Percentiles rank a stretch among this genome's conserved stretches.
These are phyloP conservation scores for Vaccinium darrowii DNA, from an alignment of 148 eudicot genomes.

Conservation along the genomic window DNA sequence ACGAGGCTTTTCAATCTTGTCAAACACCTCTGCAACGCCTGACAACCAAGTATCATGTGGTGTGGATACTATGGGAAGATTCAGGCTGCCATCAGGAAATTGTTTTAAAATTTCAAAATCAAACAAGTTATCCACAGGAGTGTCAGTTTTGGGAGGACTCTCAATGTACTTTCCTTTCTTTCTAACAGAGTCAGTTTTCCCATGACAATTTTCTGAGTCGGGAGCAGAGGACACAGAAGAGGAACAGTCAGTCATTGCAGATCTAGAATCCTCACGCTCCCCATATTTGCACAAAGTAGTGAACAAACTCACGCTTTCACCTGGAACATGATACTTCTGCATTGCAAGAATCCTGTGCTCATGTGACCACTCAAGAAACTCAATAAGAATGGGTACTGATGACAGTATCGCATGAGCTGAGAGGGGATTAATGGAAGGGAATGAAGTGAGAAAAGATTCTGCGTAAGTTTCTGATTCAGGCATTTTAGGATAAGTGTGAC, in stretches of 20 bases:
- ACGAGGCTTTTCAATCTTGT: slow-evolving; percentile 26
- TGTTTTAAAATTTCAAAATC: slow-evolving; percentile 24
- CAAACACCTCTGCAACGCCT: slow-evolving; percentile 24
- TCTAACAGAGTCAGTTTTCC: slow-evolving; percentile 39
- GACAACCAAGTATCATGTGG: slow-evolving; percentile 35
- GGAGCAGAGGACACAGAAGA: slow-evolving; percentile 86
- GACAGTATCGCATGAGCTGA: slow-evolving; percentile 91
- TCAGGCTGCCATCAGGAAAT: slow-evolving; percentile 27
- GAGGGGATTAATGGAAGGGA: slow-evolving; percentile 90
- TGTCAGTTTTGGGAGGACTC: slow-evolving; percentile 27
- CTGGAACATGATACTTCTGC: slow-evolving; percentile 58
- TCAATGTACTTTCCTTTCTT: slow-evolving; percentile 42
- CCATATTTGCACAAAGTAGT: slow-evolving; percentile 67
- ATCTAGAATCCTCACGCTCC: slow-evolving; percentile 79
- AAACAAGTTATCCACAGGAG: slow-evolving; percentile 29
- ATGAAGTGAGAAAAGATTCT: slow-evolving; percentile 79
- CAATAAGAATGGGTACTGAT: slow-evolving; percentile 50
- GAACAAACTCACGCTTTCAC: slow-evolving; percentile 66
- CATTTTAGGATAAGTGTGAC: slow-evolving; percentile 58
- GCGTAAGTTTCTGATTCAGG: slow-evolving; percentile 83
- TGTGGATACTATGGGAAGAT: slow-evolving; percentile 31
- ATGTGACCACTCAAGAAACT: slow-evolving; percentile 63
- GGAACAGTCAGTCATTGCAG: slow-evolving; percentile 85
- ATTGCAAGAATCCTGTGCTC: slow-evolving; percentile 51
- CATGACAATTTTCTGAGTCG: slow-evolving; percentile 44